These are phyloP conservation scores for Botrytis byssoidea DNA, from an alignment of 2,329 filamentous ascomycete genomes.

Conservation along the genomic window DNA sequence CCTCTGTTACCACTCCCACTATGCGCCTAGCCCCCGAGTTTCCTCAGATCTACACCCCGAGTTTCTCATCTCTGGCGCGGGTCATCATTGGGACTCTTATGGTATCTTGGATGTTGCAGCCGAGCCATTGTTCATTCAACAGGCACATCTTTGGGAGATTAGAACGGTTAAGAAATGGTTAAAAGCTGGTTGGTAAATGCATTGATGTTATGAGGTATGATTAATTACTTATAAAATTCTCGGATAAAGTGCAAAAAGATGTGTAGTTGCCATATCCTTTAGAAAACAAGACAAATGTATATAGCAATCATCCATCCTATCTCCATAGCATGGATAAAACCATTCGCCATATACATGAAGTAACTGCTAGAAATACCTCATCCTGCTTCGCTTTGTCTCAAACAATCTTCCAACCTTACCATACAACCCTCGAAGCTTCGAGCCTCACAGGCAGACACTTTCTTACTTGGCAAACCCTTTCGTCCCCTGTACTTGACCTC, in stretches of 20 bases:
- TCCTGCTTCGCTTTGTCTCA: neutral
- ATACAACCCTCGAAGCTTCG: neutral
- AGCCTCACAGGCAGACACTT: neutral
- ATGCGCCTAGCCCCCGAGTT: slow-evolving; percentile 42
- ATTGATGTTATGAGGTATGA: neutral
- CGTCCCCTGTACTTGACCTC: neutral
- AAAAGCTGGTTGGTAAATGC: slow-evolving; percentile 23
- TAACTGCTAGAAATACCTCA: neutral
- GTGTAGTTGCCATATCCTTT: neutral
- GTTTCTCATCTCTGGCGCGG: slow-evolving; percentile 49
- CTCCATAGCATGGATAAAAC: neutral
- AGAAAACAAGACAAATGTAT: neutral
- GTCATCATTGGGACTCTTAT: slow-evolving; percentile 49
- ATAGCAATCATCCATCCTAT: neutral
- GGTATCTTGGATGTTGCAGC: slow-evolving; percentile 40
- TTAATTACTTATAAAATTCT: neutral
- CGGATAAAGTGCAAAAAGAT: neutral
- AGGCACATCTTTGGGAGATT: slow-evolving; percentile 52
- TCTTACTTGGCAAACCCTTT: neutral
- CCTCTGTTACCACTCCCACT: slow-evolving; percentile 50
- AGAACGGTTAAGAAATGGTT: slow-evolving; percentile 46
- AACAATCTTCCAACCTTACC: neutral
- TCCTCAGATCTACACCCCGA: slow-evolving; percentile 48
- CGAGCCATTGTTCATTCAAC: slow-evolving; percentile 51
- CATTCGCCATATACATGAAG: neutral